These are phyloP conservation scores for Coelastrella sp. DNA, from an alignment of 139 green algal species.

Conservation along the genomic window DNA sequence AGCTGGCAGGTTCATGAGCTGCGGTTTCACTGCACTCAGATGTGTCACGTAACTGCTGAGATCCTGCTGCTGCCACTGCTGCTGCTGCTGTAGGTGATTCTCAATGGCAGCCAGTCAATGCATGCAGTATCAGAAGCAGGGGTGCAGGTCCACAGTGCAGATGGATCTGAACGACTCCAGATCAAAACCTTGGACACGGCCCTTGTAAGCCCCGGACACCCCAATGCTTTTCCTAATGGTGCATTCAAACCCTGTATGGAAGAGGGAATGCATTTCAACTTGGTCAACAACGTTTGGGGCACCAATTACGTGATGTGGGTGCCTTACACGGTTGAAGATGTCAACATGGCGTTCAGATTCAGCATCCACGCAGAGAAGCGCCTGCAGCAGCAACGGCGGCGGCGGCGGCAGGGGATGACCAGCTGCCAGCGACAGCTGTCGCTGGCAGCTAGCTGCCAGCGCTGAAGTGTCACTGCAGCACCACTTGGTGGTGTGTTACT, in stretches of 20 bases:
- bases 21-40: not conserved
- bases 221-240: conserved; percentile 55
- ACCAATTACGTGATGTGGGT: conserved; percentile 49
- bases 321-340: conserved; percentile 3
- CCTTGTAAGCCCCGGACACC: conserved; percentile 62
- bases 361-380: conserved; percentile 14
- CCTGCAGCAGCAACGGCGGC: not conserved
- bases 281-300: conserved; percentile 73
- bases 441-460: not conserved
- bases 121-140: conserved; percentile 67
- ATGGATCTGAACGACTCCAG: conserved; percentile 37
- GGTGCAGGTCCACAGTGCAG: conserved; percentile 46
- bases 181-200: conserved; percentile 57
- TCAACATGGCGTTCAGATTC: conserved; percentile 41
- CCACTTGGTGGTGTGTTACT: too few relatives aligned
- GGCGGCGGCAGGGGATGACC: too few relatives aligned
- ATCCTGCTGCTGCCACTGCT: not conserved
- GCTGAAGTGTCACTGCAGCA: not conserved
- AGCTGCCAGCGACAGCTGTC: too few relatives aligned
- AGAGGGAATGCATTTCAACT: conserved; percentile 60
- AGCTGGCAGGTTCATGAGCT: not conserved
- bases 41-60: not conserved
- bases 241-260: conserved; percentile 50
- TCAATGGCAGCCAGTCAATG: conserved; percentile 70
- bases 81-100: conserved; percentile 42